phyloP scores from a whole-genome alignment of 2,329 filamentous ascomycete genomes.

The Pseudogymnoascus verrucosus region DNA sequence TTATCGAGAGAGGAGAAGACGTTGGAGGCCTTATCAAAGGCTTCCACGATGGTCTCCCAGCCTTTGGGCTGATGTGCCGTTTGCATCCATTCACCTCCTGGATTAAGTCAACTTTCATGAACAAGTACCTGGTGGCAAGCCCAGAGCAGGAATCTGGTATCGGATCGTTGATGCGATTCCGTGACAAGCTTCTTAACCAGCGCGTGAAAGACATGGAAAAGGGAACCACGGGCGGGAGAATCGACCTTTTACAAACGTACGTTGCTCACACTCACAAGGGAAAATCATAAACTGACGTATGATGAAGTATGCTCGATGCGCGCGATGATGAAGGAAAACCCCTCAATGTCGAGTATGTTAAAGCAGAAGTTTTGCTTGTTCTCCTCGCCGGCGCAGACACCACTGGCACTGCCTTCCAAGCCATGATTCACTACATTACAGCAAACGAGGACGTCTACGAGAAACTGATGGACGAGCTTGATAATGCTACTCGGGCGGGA shows the following conservation, averaged over 20 bases:
- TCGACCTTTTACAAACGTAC: slow-evolving; percentile 47
- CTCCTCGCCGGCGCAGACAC: slow-evolving; percentile 45
- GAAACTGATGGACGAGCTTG: slow-evolving; percentile 40
- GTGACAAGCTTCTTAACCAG: slow-evolving; percentile 43
- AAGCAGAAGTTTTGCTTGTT: slow-evolving; percentile 21
- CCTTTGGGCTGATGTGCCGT: slow-evolving; percentile 44
- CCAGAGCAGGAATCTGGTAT: slow-evolving; percentile 47
- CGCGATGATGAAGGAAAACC: slow-evolving; percentile 24
- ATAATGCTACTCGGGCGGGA: slow-evolving; percentile 29
- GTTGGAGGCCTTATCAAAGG: slow-evolving; percentile 45
- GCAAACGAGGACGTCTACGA: slow-evolving; percentile 34
- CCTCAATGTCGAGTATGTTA: slow-evolving; percentile 16
- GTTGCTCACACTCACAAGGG: slow-evolving; percentile 11
- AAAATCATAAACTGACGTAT: slow-evolving; percentile 4
- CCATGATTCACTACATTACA: slow-evolving; percentile 37
- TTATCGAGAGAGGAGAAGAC: slow-evolving; percentile 44
- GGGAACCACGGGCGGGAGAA: slow-evolving; percentile 35
- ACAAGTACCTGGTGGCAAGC: slow-evolving; percentile 44
- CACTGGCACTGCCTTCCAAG: slow-evolving; percentile 43
- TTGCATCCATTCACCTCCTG: slow-evolving; percentile 47
- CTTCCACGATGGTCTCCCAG: slow-evolving; percentile 43
- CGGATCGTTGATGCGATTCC: slow-evolving; percentile 48
- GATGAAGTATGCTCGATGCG: slow-evolving; percentile 29
- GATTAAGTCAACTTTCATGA: slow-evolving; percentile 44
- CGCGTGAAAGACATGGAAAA: slow-evolving; percentile 39